Conservation (phyloP, 805 yeast species). For the Myxozyma geophila region DNA sequence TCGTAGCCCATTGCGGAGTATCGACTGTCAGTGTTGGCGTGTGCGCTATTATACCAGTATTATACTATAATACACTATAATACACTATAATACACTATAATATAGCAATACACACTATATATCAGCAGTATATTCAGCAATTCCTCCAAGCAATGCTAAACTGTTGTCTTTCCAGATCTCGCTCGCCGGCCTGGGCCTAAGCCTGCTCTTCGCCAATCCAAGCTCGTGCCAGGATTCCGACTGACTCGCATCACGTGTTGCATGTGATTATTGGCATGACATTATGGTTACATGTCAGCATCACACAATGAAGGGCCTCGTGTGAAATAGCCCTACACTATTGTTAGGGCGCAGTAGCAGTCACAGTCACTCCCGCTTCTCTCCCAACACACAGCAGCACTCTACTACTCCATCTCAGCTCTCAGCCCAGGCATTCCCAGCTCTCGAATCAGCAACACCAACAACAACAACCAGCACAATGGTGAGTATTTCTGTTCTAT, state of each 20-base stretch:
- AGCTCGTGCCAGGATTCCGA: no score
- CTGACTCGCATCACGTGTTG: no score
- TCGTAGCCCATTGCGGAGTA: constrained; percentile 44
- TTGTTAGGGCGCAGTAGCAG: constrained; percentile 2
- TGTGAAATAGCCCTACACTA: background rate
- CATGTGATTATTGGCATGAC: constrained; percentile 2
- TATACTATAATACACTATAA: no score
- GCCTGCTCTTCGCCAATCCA: no score
- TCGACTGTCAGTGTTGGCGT: no score
- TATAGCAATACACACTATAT: no score
- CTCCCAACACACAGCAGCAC: background rate
- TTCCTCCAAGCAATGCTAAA: no score
- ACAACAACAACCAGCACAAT: constrained; percentile 15
- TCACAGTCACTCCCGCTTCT: constrained; percentile 4
- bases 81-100: no score
- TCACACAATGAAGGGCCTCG: background rate
- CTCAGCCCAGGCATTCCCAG: background rate
- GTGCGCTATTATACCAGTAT: no score
- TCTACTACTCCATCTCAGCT: background rate
- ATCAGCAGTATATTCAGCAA: no score
- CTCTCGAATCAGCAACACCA: background rate
- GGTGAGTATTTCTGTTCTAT: constrained; percentile 15
- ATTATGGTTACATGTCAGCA: background rate
- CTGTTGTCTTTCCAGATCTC: no score
- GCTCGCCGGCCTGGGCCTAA: no score